Conservation (phyloP, 2,329 filamentous ascomycete genomes). For the Aspergillus sp. region DNA sequence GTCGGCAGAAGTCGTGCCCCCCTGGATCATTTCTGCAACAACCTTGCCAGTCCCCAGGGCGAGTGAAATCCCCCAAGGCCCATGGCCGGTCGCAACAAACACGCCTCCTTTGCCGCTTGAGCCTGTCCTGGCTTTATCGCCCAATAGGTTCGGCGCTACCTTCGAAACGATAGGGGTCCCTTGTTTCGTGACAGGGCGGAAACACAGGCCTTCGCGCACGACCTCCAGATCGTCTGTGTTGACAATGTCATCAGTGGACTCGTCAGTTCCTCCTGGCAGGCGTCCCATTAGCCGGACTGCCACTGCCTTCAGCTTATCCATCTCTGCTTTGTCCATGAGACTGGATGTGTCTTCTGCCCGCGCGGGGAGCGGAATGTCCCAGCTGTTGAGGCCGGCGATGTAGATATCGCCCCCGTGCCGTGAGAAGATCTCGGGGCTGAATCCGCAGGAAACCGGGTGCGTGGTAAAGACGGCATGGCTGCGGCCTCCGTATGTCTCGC, state of each 20-base stretch:
- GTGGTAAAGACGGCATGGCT: conserved; percentile 64
- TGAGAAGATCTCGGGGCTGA: conserved; percentile 63
- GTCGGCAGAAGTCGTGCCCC: conserved; percentile 49
- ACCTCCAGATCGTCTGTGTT: conserved; percentile 49
- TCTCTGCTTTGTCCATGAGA: conserved; percentile 36
- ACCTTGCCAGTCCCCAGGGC: conserved; percentile 61
- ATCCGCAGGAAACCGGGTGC: conserved; percentile 41
- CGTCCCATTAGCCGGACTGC: conserved; percentile 26
- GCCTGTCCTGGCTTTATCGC: conserved; percentile 36
- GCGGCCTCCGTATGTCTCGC: conserved; percentile 30
- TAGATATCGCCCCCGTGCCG: conserved; percentile 60
- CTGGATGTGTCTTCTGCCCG: conserved; percentile 33
- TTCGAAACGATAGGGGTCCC: conserved; percentile 56
- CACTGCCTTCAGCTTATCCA: conserved; percentile 21
- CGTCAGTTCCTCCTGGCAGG: conserved; percentile 7
- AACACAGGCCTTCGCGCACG: conserved; percentile 59
- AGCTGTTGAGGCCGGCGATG: conserved; percentile 61
- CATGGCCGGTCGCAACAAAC: conserved; percentile 63
- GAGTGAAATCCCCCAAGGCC: conserved; percentile 62
- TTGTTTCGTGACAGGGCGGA: conserved; percentile 57
- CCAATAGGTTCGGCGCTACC: conserved; percentile 49
- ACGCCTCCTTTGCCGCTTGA: conserved; percentile 46
- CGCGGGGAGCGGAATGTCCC: conserved; percentile 50
- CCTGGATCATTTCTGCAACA: conserved; percentile 60
- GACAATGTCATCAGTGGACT: conserved; percentile 14